Percentiles rank a stretch among this genome's conserved stretches.
Evolutionary conservation across 768 basidiomycete species (phyloP).

Genomic region (Pleurotus tuoliensis): DNA sequence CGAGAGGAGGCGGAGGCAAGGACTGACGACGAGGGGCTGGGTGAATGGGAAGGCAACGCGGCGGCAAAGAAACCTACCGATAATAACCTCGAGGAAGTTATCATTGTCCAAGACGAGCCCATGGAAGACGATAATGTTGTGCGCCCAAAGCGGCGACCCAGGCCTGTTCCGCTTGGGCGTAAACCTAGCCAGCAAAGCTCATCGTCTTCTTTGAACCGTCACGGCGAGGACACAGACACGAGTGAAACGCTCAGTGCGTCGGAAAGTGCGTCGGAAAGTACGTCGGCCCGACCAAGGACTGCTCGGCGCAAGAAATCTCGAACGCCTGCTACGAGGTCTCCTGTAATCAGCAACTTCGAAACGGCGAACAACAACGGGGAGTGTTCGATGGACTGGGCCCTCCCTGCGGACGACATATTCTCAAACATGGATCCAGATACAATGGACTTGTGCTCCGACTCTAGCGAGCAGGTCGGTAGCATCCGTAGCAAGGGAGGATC

Average conservation of each 20-base stretch:
- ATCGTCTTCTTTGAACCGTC: neutral
- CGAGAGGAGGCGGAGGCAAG: conserved; percentile 7
- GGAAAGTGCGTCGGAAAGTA: neutral
- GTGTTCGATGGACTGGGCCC: neutral
- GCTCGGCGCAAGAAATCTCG: neutral
- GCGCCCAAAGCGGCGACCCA: conserved; percentile 14
- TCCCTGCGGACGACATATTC: too few species aligned
- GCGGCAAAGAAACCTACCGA: neutral
- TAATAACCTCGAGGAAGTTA: neutral
- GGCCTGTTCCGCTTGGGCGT: conserved; percentile 16
- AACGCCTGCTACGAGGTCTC: neutral
- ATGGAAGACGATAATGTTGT: neutral
- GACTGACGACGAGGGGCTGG: neutral
- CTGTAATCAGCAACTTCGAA: neutral
- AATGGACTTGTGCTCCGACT: neutral
- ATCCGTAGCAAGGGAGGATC: neutral
- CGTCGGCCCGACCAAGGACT: neutral
- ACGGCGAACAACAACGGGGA: too few species aligned
- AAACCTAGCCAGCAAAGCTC: neutral
- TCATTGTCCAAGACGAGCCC: too few species aligned
- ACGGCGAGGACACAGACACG: neutral
- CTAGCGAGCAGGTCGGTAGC: neutral
- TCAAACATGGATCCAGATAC: too few species aligned
- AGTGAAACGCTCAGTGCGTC: neutral
- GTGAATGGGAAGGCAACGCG: neutral